Percentiles rank a stretch among this genome's conserved stretches.
phyloP scores from a whole-genome alignment of 768 basidiomycete species.

The Trichaptum fuscoviolaceum region DNA sequence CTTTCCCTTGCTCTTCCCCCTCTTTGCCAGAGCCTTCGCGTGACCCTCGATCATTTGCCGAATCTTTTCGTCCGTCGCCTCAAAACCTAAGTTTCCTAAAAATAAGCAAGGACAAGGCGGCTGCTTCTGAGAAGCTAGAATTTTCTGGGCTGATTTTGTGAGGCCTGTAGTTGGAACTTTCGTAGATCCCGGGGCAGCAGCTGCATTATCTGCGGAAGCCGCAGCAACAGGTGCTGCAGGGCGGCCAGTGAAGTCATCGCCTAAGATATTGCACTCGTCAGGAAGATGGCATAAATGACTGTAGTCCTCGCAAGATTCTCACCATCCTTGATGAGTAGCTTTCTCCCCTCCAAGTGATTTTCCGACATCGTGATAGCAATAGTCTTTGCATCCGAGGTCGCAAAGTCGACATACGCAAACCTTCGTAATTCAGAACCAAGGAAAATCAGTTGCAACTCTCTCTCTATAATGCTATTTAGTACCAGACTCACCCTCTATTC shows the following conservation, averaged over 20 bases:
- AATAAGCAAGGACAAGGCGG: slow-evolving; percentile 83
- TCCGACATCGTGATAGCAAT: slow-evolving; percentile 81
- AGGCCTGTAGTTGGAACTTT: slow-evolving; percentile 25
- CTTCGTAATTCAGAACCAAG: slow-evolving; percentile 32
- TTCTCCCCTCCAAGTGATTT: slow-evolving; percentile 74
- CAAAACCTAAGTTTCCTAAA: slow-evolving; percentile 89
- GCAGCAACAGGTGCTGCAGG: slow-evolving; percentile 44
- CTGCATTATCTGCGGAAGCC: slow-evolving; percentile 21
- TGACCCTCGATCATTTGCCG: slow-evolving; percentile 71
- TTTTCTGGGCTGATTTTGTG: slow-evolving; percentile 73
- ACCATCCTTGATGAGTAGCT: slow-evolving; percentile 93
- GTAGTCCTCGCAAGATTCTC: slow-evolving; percentile 6
- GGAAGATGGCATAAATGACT: not conserved
- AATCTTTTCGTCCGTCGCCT: slow-evolving; percentile 76
- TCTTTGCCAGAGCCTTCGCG: slow-evolving; percentile 27
- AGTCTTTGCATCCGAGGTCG: slow-evolving; percentile 64
- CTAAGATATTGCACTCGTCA: slow-evolving; percentile 31
- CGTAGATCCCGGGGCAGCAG: slow-evolving; percentile 28
- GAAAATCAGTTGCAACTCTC: slow-evolving; percentile 13
- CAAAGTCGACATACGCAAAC: slow-evolving; percentile 96
- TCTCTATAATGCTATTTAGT: slow-evolving; percentile 14
- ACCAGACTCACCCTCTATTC: slow-evolving; percentile 72
- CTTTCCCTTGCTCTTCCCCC: slow-evolving; percentile 20
- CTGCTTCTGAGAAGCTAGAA: slow-evolving; percentile 74
- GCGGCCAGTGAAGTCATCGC: slow-evolving; percentile 67